These are phyloP conservation scores for Colletotrichum phormii DNA, from an alignment of 2,329 filamentous ascomycete species.

Conservation along the genomic window DNA sequence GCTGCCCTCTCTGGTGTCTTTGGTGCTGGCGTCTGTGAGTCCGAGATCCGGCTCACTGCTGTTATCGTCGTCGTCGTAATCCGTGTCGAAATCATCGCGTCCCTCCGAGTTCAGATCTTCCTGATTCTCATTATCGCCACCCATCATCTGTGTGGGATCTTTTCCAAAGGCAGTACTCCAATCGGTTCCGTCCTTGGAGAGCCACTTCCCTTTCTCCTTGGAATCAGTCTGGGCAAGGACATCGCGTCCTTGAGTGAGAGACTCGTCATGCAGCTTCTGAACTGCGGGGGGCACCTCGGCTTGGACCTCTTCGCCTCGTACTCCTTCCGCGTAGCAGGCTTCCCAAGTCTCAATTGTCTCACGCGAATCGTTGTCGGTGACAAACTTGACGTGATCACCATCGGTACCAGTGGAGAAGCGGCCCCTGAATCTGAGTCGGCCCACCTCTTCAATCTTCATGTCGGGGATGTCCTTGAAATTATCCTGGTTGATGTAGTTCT, in stretches of 20 bases:
- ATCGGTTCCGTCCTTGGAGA: slow-evolving; percentile 82
- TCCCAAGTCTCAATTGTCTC: slow-evolving; percentile 98
- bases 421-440: slow-evolving; percentile 82
- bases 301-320: slow-evolving; percentile 77
- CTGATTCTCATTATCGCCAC: slow-evolving; percentile 43
- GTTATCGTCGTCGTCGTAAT: slow-evolving; percentile 48
- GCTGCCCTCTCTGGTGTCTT: slow-evolving; percentile 42
- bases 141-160: slow-evolving; percentile 70
- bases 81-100: slow-evolving; percentile 53
- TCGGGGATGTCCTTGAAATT: slow-evolving; percentile 79
- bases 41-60: slow-evolving; percentile 58
- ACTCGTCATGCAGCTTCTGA: slow-evolving; percentile 83
- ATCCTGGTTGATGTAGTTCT: slow-evolving; percentile 90
- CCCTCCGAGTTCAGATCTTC: slow-evolving; percentile 51
- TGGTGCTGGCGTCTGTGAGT: slow-evolving; percentile 65
- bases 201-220: slow-evolving; percentile 81
- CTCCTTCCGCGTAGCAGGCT: slow-evolving; percentile 88
- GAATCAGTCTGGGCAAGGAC: slow-evolving; percentile 79
- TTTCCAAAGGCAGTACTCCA: slow-evolving; percentile 89
- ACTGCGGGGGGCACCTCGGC: slow-evolving; percentile 79
- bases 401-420: slow-evolving; percentile 93
- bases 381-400: slow-evolving; percentile 84
- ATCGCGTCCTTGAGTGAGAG: slow-evolving; percentile 82
- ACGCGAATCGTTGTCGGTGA: slow-evolving; percentile 86
- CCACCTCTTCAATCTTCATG: slow-evolving; percentile 82